Percentiles rank a stretch among this genome's conserved stretches.
Evolutionary conservation across 306 rosid species (phyloP).

Genomic region (Datisca glomerata): DNA sequence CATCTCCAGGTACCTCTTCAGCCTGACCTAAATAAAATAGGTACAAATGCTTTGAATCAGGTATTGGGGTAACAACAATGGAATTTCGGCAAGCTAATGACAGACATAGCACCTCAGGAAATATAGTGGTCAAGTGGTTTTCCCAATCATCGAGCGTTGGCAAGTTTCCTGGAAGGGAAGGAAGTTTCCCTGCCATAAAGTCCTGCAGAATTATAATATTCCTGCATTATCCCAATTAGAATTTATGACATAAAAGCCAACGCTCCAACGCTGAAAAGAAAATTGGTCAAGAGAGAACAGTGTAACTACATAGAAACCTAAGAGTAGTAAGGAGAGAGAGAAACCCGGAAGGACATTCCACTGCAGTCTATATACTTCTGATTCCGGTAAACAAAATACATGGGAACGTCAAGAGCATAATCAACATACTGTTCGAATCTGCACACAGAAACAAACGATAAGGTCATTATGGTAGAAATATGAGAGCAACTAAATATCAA

Average conservation of each 20-base stretch:
- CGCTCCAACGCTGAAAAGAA: no score
- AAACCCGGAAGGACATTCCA: slow-evolving; percentile 95
- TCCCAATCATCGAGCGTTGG: slow-evolving; percentile 97
- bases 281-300: not conserved
- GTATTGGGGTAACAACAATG: slow-evolving; percentile 6
- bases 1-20: slow-evolving; percentile 99
- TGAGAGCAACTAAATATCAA: no score
- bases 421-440: slow-evolving; percentile 95
- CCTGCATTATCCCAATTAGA: no score
- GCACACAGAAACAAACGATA: slow-evolving; percentile 24
- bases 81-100: slow-evolving; percentile 4
- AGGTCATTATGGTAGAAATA: no score
- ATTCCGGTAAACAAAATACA: slow-evolving; percentile 85
- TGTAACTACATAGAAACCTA: not conserved
- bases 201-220: no score
- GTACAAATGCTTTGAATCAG: slow-evolving; percentile 11
- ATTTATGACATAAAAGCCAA: no score
- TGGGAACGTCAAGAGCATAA: slow-evolving; percentile 96
- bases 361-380: slow-evolving; percentile 72
- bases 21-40: slow-evolving; percentile 61
- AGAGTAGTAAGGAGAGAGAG: slow-evolving; percentile 23
- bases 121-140: slow-evolving; percentile 91
- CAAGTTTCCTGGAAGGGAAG: slow-evolving; percentile 73
- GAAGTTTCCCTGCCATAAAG: slow-evolving; percentile 80
- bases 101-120: slow-evolving; percentile 62